Evolutionary conservation across 805 yeast species (phyloP), one percentile per base, ranked within the genome.

Genomic region (Yarrowia hollandica): DNA sequence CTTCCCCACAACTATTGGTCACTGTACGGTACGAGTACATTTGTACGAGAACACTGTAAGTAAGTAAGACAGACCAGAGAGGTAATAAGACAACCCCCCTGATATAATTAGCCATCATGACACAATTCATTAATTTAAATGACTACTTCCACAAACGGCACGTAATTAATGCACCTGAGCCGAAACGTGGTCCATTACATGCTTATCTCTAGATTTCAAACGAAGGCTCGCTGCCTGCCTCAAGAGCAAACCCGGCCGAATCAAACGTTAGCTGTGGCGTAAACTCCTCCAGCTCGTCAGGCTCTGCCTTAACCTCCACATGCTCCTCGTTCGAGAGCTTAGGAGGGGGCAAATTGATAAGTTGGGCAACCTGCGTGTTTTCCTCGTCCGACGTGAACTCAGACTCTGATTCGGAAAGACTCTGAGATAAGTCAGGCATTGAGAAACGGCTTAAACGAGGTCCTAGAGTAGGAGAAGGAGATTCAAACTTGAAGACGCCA

Each of bases 231-330:
- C 35, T 31, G 21, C 28, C 55, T 31, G 38, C 21, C 26, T 16
- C 55, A 7, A 48, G 39, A 10, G 55, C 55, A 23, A 48, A 37
- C 26, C 59, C 59, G 4, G 35, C 15, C 7, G 59, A 8, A 14
- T 48, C 55, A 11, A 48, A 48, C 5, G 55, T 48, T 28, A 48
- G 15, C 41, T 31, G 41, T 16, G 55, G 55, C 18, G 41, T 16
- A 48, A 48, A 48, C 55, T 48, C 55, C 41, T 48, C 26, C 7
- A 48, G 55, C 28, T 16, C 15, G 22, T 48, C 55, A 11, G 39
- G 41, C 23, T 48, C 55, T 6, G 14, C 5, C 18, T 48, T 48
- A 28, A 48, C 41, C 55, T 48, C 55, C n/a, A 19, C 34, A 11
- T 14, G 26, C 2, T 6, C 15, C 4, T 5, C 54, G 10, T 30